Evolutionary conservation across 768 basidiomycete species (phyloP).

Genomic region (Leccinum subtestaceum): DNA sequence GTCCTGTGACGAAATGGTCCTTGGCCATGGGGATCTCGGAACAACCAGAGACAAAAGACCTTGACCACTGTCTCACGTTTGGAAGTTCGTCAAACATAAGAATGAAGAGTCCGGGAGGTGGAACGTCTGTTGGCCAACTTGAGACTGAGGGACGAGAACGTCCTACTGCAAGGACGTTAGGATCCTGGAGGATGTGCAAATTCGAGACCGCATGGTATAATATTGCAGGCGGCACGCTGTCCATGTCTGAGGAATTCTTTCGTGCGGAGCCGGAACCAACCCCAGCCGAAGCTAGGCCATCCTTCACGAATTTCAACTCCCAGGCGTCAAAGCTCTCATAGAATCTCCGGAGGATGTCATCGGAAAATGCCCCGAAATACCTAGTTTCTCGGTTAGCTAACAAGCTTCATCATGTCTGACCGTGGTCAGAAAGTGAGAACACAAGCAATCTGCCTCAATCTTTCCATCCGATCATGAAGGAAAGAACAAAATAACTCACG

Average conservation of each 20-base stretch:
- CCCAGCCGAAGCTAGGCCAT: constrained; percentile 40
- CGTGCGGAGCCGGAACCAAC: constrained; percentile 5
- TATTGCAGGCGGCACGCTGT: constrained; percentile 46
- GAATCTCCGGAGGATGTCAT: constrained; percentile 51
- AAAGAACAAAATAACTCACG: constrained; percentile 51
- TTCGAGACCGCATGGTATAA: constrained; percentile 65
- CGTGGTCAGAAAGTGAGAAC: constrained; percentile 10
- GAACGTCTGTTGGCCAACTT: constrained; percentile 55
- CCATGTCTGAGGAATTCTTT: constrained; percentile 31
- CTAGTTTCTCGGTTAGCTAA: constrained; percentile 38
- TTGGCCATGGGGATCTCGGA: constrained; percentile 43
- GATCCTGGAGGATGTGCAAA: constrained; percentile 52
- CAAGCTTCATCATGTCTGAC: constrained; percentile 1
- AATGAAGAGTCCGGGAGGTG: constrained; percentile 60
- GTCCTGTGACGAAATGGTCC: constrained; percentile 46
- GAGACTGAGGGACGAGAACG: constrained; percentile 28
- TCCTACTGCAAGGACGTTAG: constrained; percentile 38
- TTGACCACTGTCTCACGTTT: constrained; percentile 60
- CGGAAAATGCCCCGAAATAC: constrained; percentile 69
- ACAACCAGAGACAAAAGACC: constrained; percentile 40
- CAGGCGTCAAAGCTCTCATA: constrained; percentile 62
- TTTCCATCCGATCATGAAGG: neutral
- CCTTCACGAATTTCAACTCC: constrained; percentile 55
- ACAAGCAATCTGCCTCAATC: constrained; percentile 7
- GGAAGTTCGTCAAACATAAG: constrained; percentile 51